phyloP scores from a whole-genome alignment of 2,329 filamentous ascomycete genomes.

The Fusarium sp. region DNA sequence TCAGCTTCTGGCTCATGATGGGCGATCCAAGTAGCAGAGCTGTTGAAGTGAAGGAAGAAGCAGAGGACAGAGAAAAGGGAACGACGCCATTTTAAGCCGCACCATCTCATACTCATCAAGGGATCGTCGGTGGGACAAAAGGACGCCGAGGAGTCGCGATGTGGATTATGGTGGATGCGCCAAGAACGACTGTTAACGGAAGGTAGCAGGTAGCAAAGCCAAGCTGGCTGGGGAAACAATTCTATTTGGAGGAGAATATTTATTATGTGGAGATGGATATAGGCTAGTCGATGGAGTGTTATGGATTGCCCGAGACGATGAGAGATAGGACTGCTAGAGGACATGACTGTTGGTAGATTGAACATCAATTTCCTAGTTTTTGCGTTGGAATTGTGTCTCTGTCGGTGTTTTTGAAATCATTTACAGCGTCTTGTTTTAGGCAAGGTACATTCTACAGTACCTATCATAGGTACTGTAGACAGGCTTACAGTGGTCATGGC shows the following conservation, averaged over 20 bases:
- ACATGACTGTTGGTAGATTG: too few relatives aligned
- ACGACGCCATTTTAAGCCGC: constrained; percentile 7
- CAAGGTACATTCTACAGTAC: too few relatives aligned
- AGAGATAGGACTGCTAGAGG: background rate
- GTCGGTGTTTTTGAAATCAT: too few relatives aligned
- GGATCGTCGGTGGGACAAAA: background rate
- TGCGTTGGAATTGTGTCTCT: too few relatives aligned
- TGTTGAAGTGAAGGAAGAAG: background rate
- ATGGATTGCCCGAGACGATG: background rate
- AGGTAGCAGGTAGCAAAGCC: background rate
- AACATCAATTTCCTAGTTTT: too few relatives aligned
- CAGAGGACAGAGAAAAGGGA: background rate
- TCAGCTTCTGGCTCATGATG: constrained; percentile 27
- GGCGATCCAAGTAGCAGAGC: background rate
- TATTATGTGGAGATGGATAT: constrained; percentile 11
- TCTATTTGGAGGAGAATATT: constrained; percentile 29
- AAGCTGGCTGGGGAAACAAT: background rate
- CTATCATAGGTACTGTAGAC: too few relatives aligned
- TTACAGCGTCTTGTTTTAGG: too few relatives aligned
- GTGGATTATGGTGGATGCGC: constrained; percentile 14
- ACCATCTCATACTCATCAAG: background rate
- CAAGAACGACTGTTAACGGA: constrained; percentile 4
- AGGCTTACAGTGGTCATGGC: too few relatives aligned
- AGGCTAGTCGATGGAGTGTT: background rate
- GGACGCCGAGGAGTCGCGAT: background rate